Evolutionary conservation across 352 stramenopile genomes (phyloP).

Genomic region (Phytophthora tubulina): DNA sequence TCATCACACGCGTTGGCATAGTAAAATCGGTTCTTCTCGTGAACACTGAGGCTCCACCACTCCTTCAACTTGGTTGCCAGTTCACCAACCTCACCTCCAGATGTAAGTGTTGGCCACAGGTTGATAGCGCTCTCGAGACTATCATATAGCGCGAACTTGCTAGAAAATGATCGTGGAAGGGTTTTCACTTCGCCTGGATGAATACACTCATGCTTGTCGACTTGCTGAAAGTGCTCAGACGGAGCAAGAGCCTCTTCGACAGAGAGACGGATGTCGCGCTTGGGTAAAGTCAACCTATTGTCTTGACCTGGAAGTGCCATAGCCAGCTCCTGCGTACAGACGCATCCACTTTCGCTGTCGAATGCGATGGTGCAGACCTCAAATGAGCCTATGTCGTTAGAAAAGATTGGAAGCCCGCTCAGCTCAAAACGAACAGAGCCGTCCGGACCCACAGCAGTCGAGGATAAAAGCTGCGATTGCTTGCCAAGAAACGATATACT

Average conservation of each 20-base stretch:
- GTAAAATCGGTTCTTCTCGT: conserved; percentile 51
- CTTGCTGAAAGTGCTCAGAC: conserved; percentile 51
- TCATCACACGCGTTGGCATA: conserved; percentile 57
- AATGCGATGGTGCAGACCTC: conserved; percentile 49
- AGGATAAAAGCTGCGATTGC: conserved; percentile 35
- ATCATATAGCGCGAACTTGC: conserved; percentile 56
- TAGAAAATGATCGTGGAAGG: conserved; percentile 41
- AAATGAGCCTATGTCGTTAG: conserved; percentile 34
- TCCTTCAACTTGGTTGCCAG: conserved; percentile 42
- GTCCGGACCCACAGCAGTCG: conserved; percentile 24
- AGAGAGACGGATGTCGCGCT: conserved; percentile 45
- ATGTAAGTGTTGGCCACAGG: conserved; percentile 41
- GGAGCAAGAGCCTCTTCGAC: conserved; percentile 33
- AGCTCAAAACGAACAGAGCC: conserved; percentile 33
- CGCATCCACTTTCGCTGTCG: conserved; percentile 31
- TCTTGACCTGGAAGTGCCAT: conserved; percentile 23
- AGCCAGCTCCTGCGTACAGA: conserved; percentile 36
- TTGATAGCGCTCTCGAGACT: conserved; percentile 44
- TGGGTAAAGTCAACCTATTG: conserved; percentile 17
- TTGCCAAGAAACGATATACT: conserved; percentile 48
- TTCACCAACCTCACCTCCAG: conserved; percentile 29
- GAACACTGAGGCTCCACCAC: conserved; percentile 36
- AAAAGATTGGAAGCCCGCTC: conserved; percentile 25
- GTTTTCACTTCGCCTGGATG: conserved; percentile 29
- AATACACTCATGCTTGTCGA: conserved; percentile 46